Conservation (phyloP, 257 asterid genomes). For the Linaria vulgaris region DNA sequence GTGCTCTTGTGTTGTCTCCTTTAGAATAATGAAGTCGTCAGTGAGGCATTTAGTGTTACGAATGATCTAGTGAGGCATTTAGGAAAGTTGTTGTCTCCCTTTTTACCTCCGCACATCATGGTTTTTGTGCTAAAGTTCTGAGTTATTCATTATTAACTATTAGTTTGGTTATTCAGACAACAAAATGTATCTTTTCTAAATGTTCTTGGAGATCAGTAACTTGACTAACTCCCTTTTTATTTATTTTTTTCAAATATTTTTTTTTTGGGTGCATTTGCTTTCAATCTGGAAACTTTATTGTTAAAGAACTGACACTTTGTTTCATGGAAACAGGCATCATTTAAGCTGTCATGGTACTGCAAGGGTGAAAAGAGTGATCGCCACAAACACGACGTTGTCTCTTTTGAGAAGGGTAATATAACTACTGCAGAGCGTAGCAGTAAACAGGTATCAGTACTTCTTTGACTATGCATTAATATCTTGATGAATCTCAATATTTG, state of each 20-base stretch:
- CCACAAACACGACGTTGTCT: constrained; percentile 89
- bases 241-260: too few relatives aligned
- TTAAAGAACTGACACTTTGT: neutral
- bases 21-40: too few relatives aligned
- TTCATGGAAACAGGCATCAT: constrained; percentile 68
- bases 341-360: constrained; percentile 91
- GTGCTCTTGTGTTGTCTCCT: too few relatives aligned
- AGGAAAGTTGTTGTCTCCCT: too few relatives aligned
- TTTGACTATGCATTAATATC: neutral
- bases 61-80: too few relatives aligned
- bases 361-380: constrained; percentile 90
- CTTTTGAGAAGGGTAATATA: constrained; percentile 92
- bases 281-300: neutral
- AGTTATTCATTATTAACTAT: neutral
- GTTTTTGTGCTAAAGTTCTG: too few relatives aligned
- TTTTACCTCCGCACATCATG: too few relatives aligned
- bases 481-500: too few relatives aligned
- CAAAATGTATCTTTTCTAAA: neutral
- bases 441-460: constrained; percentile 56
- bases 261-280: too few relatives aligned
- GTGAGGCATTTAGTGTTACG: too few relatives aligned
- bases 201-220: neutral
- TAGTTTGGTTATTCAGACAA: neutral
- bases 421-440: constrained; percentile 95
- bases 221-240: neutral